Evolutionary conservation across 768 basidiomycete species (phyloP).

Genomic region (Pleurotus ostreatus): DNA sequence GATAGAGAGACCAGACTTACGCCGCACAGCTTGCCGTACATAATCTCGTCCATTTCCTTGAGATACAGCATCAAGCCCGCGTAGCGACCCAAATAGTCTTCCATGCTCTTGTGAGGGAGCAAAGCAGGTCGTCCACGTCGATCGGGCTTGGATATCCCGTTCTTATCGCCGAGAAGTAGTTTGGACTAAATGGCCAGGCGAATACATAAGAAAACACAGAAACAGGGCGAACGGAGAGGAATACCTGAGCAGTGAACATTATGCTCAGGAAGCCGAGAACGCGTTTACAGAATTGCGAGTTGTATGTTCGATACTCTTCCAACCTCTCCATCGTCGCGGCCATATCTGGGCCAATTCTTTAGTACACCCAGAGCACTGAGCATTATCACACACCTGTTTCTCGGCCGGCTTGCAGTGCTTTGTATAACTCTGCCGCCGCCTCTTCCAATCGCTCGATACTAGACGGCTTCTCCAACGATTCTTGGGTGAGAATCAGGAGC

Average conservation of each 20-base stretch:
- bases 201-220: not conserved
- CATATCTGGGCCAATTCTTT: constrained; percentile 56
- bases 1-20: constrained; percentile 40
- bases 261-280: constrained; percentile 86
- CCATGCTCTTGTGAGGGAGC: constrained; percentile 66
- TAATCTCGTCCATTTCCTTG: constrained; percentile 91
- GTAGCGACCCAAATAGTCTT: constrained; percentile 83
- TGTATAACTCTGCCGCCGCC: constrained; percentile 88
- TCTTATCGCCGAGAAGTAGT: constrained; percentile 58
- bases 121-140: constrained; percentile 44
- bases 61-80: constrained; percentile 87
- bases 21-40: constrained; percentile 87
- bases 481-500: constrained; percentile 77
- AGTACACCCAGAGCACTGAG: not conserved
- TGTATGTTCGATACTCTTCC: constrained; percentile 87
- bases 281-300: constrained; percentile 90
- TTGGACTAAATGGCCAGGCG: constrained; percentile 44
- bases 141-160: constrained; percentile 46
- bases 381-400: constrained; percentile 68
- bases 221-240: not conserved
- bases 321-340: constrained; percentile 95
- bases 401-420: constrained; percentile 84
- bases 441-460: constrained; percentile 79
- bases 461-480: constrained; percentile 75
- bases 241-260: constrained; percentile 87